phyloP scores from a whole-genome alignment of 192 early-diverging fungal genomes.

The Umbelopsis vinacea region DNA sequence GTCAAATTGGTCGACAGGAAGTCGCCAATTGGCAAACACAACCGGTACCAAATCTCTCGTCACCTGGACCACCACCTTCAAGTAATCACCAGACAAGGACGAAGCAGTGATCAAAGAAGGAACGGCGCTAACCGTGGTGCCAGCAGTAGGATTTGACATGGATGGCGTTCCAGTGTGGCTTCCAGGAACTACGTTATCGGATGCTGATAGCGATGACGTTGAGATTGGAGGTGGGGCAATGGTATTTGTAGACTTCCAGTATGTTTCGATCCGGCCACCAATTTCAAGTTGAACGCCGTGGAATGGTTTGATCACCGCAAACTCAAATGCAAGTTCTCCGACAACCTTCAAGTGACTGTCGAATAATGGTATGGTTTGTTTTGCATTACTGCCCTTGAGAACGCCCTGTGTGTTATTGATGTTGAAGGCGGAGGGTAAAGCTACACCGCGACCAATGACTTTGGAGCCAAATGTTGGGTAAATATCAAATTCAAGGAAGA shows the following conservation, averaged over 20 bases:
- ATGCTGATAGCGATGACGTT: conserved; percentile 36
- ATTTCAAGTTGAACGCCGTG: conserved; percentile 87
- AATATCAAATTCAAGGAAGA: conserved; percentile 92
- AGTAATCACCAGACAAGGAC: conserved; percentile 90
- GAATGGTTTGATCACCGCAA: conserved; percentile 86
- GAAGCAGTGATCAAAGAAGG: conserved; percentile 83
- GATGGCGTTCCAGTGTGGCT: conserved; percentile 35
- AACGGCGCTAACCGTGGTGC: conserved; percentile 34
- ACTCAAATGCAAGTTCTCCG: conserved; percentile 87
- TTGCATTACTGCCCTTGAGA: conserved; percentile 40
- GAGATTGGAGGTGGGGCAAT: conserved; percentile 39
- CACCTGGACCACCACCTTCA: conserved; percentile 88
- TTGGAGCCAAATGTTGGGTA: conserved; percentile 97
- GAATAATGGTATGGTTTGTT: conserved; percentile 73
- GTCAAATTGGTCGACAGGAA: conserved; percentile 60
- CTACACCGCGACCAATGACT: conserved; percentile 86
- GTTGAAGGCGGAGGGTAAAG: conserved; percentile 72
- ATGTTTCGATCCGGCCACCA: conserved; percentile 96
- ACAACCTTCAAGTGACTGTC: conserved; percentile 92
- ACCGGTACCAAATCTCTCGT: conserved; percentile 89
- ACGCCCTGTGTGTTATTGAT: conserved; percentile 28
- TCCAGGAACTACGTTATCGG: conserved; percentile 35
- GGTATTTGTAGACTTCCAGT: conserved; percentile 97
- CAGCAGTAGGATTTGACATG: conserved; percentile 32
- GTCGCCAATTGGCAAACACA: conserved; percentile 77